Conservation (phyloP, 345 rosid species). For the Hibiscus trionum region DNA sequence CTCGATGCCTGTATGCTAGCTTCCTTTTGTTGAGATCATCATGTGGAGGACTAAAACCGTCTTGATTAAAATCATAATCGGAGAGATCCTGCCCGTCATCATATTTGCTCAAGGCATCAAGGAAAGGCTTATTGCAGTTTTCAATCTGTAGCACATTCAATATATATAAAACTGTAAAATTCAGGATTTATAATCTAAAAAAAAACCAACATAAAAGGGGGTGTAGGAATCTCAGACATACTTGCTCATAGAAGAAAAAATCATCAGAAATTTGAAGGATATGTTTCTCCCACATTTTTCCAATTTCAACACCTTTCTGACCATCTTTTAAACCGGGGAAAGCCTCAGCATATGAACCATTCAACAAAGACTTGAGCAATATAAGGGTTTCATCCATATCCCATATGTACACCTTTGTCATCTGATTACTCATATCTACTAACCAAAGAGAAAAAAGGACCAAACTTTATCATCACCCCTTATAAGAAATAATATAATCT, state of each 20-base stretch:
- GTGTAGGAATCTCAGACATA: slow-evolving; percentile 18
- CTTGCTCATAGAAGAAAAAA: slow-evolving; percentile 72
- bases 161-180: not conserved
- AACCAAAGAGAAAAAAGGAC: slow-evolving; percentile 10
- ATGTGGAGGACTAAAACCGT: slow-evolving; percentile 46
- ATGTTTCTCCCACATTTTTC: slow-evolving; percentile 73
- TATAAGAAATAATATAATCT: not conserved
- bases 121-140: slow-evolving; percentile 68
- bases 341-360: slow-evolving; percentile 51
- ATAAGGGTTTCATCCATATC: slow-evolving; percentile 95
- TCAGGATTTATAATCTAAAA: not conserved
- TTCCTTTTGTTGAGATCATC: slow-evolving; percentile 60
- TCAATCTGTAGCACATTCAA: slow-evolving; percentile 49
- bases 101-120: slow-evolving; percentile 46
- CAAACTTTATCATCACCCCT: slow-evolving; percentile 4
- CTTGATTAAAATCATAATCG: slow-evolving; percentile 53
- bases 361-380: slow-evolving; percentile 72
- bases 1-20: slow-evolving; percentile 69
- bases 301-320: slow-evolving; percentile 60
- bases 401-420: slow-evolving; percentile 64
- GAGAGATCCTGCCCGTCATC: slow-evolving; percentile 75
- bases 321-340: slow-evolving; percentile 53
- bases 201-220: not conserved
- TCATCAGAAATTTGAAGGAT: slow-evolving; percentile 67
- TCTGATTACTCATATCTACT: slow-evolving; percentile 18